Base-by-base conservation (phyloP, 1,284 basidiomycete genomes). In the Apiotrichum domesticum region DNA sequence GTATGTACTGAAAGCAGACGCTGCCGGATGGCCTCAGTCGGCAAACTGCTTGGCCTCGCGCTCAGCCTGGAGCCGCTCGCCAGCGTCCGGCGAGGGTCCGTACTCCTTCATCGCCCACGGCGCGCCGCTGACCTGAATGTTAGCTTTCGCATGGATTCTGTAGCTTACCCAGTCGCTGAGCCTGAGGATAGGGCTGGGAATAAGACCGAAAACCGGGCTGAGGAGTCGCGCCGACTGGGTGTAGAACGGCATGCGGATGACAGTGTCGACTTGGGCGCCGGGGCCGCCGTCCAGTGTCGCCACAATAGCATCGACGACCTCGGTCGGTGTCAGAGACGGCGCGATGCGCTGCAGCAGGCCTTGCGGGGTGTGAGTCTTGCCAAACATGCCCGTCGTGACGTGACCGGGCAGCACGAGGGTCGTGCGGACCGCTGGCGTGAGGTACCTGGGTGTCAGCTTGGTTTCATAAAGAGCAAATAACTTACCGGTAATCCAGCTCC, bases 281-380 rank as follows among this genome's bases (percentile, higher is more conserved):
- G 50, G 8, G 3, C 50, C 85, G 44, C 84, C 83, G 68, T 93
- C 88, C 46, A 96, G 72, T 0, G 85, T 85, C 9, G 82, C 76
- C 54, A 95, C 87, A 65, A 95, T 84, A n/a, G 79, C 79, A 70
- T 90, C 89, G 54, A 88, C 89, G 5, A 96, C 80, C 2, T 82
- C 78, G 46, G 88, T 80, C 0, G 91, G 87, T 48, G 82, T 79
- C 10, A 93, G 68, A 33, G 84, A 83, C 0, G 91, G 91, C 42
- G 84, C 80, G 64, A 90, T 80, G 77, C 93, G 93, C 53, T 80
- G 80, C 75, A 82, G 84, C 40, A 85, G 68, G 50, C 77, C 67
- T 52, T 77, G 79, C 1, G 86, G 84, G 41, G 87, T 76, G 21
- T 69, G 72, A 46, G 84, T 76, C 4, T 79, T 79, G 35, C 83